These are phyloP conservation scores for Nicotiana knightiana DNA, from an alignment of 257 asterid genomes.

Conservation along the genomic window DNA sequence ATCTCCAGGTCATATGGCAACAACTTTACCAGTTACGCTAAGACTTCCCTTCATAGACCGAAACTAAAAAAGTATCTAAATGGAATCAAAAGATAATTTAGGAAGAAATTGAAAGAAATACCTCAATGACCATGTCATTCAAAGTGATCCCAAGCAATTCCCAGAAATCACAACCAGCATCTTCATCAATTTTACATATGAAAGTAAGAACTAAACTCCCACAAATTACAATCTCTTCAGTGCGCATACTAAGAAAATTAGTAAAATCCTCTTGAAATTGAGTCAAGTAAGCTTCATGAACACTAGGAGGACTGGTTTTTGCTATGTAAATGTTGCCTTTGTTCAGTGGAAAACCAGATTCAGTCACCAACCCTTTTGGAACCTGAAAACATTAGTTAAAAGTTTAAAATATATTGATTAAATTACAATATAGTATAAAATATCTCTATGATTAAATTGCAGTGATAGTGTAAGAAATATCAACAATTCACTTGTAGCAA, in stretches of 20 bases:
- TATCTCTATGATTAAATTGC: too few species aligned
- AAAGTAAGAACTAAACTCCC: slow-evolving; percentile 12
- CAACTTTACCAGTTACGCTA: too few species aligned
- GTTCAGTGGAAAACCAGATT: slow-evolving; percentile 5
- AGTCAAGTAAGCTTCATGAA: background rate
- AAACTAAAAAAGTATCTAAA: background rate
- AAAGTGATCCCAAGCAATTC: background rate
- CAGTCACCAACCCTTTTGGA: background rate
- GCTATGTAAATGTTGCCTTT: slow-evolving; percentile 9
- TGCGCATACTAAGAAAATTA: slow-evolving; percentile 6
- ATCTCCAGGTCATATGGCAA: too few species aligned
- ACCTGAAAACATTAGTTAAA: background rate
- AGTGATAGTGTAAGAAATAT: too few species aligned
- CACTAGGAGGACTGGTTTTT: background rate
- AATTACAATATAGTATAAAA: too few species aligned
- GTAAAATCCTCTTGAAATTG: slow-evolving; percentile 12
- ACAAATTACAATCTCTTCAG: background rate
- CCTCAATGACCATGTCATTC: slow-evolving; percentile 8
- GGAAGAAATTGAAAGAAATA: background rate
- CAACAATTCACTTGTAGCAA: too few species aligned
- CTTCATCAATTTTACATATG: background rate
- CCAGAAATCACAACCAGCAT: background rate
- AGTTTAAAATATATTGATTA: background rate
- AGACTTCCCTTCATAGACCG: too few species aligned
- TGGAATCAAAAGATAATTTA: background rate